Evolutionary conservation across 768 basidiomycete genomes (phyloP), one percentile per base, ranked within the genome.

Genomic region (Dacryopinax primogenitus): DNA sequence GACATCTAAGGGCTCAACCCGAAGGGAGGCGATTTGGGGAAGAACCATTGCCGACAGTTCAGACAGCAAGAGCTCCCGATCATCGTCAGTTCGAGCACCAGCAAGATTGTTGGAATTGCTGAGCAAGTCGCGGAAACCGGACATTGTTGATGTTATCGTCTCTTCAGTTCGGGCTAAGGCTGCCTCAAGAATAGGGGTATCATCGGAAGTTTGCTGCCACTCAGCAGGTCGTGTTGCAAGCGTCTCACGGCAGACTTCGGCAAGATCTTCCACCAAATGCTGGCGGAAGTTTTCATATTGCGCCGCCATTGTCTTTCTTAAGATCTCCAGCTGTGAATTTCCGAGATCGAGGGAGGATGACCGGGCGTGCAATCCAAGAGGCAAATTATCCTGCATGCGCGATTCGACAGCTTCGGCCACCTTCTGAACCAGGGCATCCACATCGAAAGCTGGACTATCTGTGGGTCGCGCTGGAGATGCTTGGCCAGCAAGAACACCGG

Each of bases 391-490:
- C 30, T 67, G 67, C 62, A 75, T 77, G n/a, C 78, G 71, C n/a
- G 76, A 78, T 64, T 79, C 77, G 62, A 82, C 67, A 21, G 84
- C 71, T 30, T 79, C 77, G 21, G 76, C 77, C n/a, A 90, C 73
- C 69, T 90, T 87, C 11, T 75, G 80, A 71, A 83, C 83, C 64
- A 92, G 72, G 15, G 80, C 70, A 1, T 78, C 75, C 0, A 84
- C 74, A n/a, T 84, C 74, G 66, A 87, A 83, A 37, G 81, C 78
- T 35, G 88, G 84, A 13, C 84, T 82, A 69, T 87, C 81, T 67
- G 88, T 83, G 23, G 92, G 77, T 36, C 84, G 83, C 70, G 81
- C 86, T 71, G 92, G 80, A 67, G 88, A 76, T 71, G 89, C 86
- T 72, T 89, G 84, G 74, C 91, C 89, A 28, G 51, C 51, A 9